These are phyloP conservation scores for Podospora tetraspora DNA, from an alignment of 495 filamentous ascomycete genomes.

Conservation along the genomic window DNA sequence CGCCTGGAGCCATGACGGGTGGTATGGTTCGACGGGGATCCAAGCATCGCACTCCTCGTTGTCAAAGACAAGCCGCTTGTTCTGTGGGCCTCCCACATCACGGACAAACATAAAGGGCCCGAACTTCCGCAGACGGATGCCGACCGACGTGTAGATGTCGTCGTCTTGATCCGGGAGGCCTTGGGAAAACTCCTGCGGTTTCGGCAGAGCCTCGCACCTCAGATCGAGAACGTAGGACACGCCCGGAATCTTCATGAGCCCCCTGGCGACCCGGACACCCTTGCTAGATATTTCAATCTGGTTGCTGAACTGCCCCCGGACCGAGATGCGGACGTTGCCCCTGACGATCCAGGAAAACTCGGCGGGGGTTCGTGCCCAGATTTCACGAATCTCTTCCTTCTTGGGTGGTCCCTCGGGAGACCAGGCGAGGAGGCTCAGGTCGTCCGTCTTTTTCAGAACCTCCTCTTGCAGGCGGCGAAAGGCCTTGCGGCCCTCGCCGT, in stretches of 20 bases:
- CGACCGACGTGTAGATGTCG: background rate
- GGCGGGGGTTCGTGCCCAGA: background rate
- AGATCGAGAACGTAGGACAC: background rate
- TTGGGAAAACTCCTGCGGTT: background rate
- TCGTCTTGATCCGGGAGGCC: background rate
- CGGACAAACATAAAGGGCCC: slow-evolving; percentile 3
- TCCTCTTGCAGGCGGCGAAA: slow-evolving; percentile 22
- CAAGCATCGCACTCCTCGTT: background rate
- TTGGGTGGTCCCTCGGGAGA: background rate
- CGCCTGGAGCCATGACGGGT: background rate
- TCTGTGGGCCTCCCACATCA: background rate
- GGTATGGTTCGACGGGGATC: background rate
- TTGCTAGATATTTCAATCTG: slow-evolving; percentile 3
- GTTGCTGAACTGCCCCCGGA: background rate
- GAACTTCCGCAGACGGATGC: slow-evolving; percentile 4
- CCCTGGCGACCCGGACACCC: background rate
- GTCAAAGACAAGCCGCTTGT: background rate
- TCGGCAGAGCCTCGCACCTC: background rate
- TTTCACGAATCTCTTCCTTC: slow-evolving; percentile 2
- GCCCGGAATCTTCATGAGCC: background rate
- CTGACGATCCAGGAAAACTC: slow-evolving; percentile 4
- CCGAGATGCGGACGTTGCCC: background rate
- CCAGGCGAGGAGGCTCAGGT: slow-evolving; percentile 7
- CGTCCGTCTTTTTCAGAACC: slow-evolving; percentile 6
- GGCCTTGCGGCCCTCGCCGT: slow-evolving; percentile 19